Conservation (phyloP, 768 basidiomycete genomes). For the Tulasnella sp. region DNA sequence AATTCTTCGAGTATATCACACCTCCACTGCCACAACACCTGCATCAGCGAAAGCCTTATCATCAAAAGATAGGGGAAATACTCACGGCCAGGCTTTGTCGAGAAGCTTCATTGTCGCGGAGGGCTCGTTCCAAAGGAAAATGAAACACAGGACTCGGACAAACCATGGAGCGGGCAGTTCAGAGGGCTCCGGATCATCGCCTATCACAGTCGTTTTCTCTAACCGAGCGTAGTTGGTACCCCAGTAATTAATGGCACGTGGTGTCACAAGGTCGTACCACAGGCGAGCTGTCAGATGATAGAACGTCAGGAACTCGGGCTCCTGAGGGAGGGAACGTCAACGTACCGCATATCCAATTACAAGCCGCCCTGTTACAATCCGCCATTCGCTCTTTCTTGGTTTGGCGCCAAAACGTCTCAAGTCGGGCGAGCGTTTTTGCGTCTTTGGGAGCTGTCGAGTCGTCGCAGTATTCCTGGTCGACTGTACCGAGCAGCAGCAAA, state of each 20-base stretch:
- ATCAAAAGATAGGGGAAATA: not conserved
- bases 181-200: not conserved
- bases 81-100: not conserved
- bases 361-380: not conserved
- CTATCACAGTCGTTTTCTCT: not conserved
- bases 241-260: constrained; percentile 9
- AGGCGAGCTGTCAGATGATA: not conserved
- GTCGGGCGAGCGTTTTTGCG: not conserved
- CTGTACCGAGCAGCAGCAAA: not conserved
- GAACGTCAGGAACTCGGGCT: no score
- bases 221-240: not conserved
- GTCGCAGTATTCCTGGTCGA: not conserved
- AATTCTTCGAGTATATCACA: not conserved
- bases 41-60: not conserved
- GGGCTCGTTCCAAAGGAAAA: constrained; percentile 14
- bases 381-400: not conserved
- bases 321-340: not conserved
- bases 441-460: constrained; percentile 21
- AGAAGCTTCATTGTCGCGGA: not conserved
- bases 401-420: not conserved
- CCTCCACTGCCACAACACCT: not conserved
- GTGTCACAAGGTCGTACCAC: not conserved
- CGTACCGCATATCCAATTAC: constrained; percentile 16
- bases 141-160: not conserved
- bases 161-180: not conserved